These are phyloP conservation scores for Bisporella sp. DNA, from an alignment of 2,329 filamentous ascomycete species.

Conservation along the genomic window DNA sequence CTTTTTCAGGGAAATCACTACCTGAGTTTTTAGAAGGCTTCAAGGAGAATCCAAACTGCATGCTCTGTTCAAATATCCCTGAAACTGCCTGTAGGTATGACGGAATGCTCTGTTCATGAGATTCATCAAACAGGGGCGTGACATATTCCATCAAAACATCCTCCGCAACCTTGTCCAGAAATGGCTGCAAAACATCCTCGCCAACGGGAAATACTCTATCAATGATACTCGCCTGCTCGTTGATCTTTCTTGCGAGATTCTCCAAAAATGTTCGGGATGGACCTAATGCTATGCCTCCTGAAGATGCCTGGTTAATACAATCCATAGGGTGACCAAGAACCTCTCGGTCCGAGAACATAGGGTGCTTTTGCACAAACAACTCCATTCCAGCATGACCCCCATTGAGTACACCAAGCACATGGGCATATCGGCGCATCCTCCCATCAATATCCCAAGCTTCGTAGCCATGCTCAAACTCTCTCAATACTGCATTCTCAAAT, in stretches of 20 bases:
- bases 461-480: constrained; percentile 90
- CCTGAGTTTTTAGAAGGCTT: constrained; percentile 57
- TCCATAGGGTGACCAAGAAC: constrained; percentile 69
- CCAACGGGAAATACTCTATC: constrained; percentile 72
- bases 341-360: constrained; percentile 68
- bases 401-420: constrained; percentile 76
- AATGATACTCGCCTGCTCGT: constrained; percentile 76
- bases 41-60: constrained; percentile 69
- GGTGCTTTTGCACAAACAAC: constrained; percentile 82
- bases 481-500: constrained; percentile 84
- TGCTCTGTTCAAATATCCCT: constrained; percentile 78
- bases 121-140: constrained; percentile 78
- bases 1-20: constrained; percentile 54
- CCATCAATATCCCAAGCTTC: constrained; percentile 84
- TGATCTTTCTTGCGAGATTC: constrained; percentile 64
- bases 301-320: constrained; percentile 63
- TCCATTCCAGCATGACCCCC: constrained; percentile 74
- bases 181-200: constrained; percentile 64
- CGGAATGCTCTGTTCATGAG: constrained; percentile 66
- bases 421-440: constrained; percentile 81
- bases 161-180: constrained; percentile 77
- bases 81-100: constrained; percentile 82
- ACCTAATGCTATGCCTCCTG: constrained; percentile 66
- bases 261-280: constrained; percentile 80
- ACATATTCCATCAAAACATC: constrained; percentile 81